Evolutionary conservation across 306 rosid species (phyloP), one percentile per base, ranked within the genome.

Genomic region (Senna siamea): DNA sequence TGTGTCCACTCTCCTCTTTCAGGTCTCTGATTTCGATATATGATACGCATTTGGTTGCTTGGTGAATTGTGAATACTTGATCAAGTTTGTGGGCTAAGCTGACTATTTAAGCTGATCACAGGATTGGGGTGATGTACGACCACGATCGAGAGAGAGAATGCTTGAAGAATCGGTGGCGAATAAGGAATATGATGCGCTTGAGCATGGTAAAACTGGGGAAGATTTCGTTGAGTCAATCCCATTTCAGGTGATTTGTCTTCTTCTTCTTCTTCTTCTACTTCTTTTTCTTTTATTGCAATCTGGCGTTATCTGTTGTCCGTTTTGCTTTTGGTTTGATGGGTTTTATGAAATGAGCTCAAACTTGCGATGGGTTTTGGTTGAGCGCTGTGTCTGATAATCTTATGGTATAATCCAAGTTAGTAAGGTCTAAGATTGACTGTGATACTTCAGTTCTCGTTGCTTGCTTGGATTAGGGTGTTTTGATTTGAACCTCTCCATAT

Each of bases 201-300:
- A 51, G 2, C 76, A 59, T 81, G 82, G 73, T n/a, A 38, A 77
- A 68, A 73, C 79, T 13, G 82, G 85, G 23, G 82, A 81, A 7
- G 54, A 72, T 47, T 73, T 46, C 54, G 58, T 81, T 77, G 64
- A 77, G 23, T 73, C 85, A 53, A 67, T 77, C 19, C 79, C 85
- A 23, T 81, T 73, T 68, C 85, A 73, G 85, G 85, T 77, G 30
- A 60, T 53, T 37, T 26, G n/a, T n/a, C n/a, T n/a, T n/a, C n/a
- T n/a, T n/a, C n/a, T n/a, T n/a, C n/a, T n/a, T n/a, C n/a, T n/a
- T n/a, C n/a, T n/a, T n/a, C n/a, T n/a, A n/a, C n/a, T n/a, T n/a
- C n/a, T n/a, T n/a, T n/a, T n/a, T n/a, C n/a, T n/a, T n/a, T n/a
- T n/a, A n/a, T n/a, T n/a, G 4, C 46, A 11, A 9, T 47, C 15